phyloP scores from a whole-genome alignment of 805 yeast species.

The Starmerella sirachaensis region DNA sequence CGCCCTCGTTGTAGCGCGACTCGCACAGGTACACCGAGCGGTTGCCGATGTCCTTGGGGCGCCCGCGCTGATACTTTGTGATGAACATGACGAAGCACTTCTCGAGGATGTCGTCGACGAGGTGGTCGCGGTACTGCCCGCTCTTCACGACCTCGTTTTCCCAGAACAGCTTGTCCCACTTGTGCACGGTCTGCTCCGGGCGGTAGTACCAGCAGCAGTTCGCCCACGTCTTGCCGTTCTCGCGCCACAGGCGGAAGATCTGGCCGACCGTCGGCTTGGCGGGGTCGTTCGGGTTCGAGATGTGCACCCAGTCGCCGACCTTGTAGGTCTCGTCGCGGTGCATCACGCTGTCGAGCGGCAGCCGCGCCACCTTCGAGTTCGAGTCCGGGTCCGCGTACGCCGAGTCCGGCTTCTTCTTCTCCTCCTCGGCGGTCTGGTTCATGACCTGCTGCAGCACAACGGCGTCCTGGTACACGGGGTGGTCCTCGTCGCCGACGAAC shows the following conservation, averaged over 20 bases:
- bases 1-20: constrained; percentile 82
- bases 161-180: constrained; percentile 77
- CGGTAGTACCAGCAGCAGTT: constrained; percentile 97
- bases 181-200: constrained; percentile 95
- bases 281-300: constrained; percentile 77
- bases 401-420: constrained; percentile 69
- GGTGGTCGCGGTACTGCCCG: constrained; percentile 91
- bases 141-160: constrained; percentile 93
- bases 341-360: constrained; percentile 69
- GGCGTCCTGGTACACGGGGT: constrained; percentile 51
- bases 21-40: constrained; percentile 83
- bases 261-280: constrained; percentile 89
- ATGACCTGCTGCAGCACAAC: constrained; percentile 50
- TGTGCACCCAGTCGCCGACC: constrained; percentile 92
- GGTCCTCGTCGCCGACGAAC: constrained; percentile 44
- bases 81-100: constrained; percentile 91
- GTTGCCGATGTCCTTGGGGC: constrained; percentile 61
- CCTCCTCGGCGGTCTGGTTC: constrained; percentile 45
- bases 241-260: constrained; percentile 81
- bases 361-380: constrained; percentile 55
- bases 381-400: constrained; percentile 42
- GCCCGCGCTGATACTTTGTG: constrained; percentile 89
- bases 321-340: constrained; percentile 59
- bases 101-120: constrained; percentile 76
- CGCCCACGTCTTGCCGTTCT: constrained; percentile 71